A percentile compares a stretch with the other conserved stretches of the same genome.
phyloP scores from a whole-genome alignment of 495 filamentous ascomycete genomes.

The Neurospora sp. region DNA sequence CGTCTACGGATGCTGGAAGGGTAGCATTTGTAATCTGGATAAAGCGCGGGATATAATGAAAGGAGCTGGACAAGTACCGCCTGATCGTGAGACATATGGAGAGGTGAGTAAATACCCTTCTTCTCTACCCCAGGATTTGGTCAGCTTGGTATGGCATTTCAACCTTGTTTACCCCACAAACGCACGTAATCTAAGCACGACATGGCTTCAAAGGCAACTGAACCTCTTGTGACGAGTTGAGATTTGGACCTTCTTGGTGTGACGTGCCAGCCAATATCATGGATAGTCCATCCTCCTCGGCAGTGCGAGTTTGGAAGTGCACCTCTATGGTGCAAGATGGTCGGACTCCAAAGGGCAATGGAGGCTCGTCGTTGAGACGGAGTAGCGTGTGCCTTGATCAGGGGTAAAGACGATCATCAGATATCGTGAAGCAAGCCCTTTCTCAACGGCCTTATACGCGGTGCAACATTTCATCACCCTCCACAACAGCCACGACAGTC shows the following conservation, averaged over 20 bases:
- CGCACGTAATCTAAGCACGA: constrained; percentile 24
- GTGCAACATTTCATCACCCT: neutral
- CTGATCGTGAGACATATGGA: neutral
- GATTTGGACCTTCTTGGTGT: neutral
- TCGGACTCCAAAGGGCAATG: neutral
- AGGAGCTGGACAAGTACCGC: constrained; percentile 1
- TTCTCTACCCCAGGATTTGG: neutral
- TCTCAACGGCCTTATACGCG: neutral
- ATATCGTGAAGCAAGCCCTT: neutral
- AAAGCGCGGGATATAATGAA: constrained; percentile 18
- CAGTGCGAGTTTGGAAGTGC: neutral
- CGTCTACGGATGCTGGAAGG: constrained; percentile 6
- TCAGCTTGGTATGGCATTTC: neutral
- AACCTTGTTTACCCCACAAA: constrained; percentile 24
- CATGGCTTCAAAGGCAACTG: constrained; percentile 7
- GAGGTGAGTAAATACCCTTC: neutral
- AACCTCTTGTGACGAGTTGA: constrained; percentile 1
- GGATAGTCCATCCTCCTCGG: neutral
- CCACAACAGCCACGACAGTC: neutral
- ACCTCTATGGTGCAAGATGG: neutral
- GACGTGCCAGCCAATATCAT: neutral
- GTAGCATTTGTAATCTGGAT: constrained; percentile 26
- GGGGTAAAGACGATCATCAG: neutral
- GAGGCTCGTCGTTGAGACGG: neutral
- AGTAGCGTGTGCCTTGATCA: neutral